Evolutionary conservation across 2,329 filamentous ascomycete genomes (phyloP).

Genomic region (Xylariaceae sp.): DNA sequence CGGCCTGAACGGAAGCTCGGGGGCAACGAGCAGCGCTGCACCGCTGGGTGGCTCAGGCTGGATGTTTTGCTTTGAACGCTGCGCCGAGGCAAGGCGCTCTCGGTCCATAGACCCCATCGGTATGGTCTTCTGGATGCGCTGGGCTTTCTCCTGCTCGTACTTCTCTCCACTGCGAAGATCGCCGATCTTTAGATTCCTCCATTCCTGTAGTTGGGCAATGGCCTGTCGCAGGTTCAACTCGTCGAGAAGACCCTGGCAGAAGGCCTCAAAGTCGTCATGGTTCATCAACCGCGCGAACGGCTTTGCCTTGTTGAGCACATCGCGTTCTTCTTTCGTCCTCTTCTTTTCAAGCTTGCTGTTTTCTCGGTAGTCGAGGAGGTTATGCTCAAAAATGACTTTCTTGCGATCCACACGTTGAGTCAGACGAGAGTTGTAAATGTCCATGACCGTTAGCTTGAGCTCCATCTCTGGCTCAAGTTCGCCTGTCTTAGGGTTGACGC

Average conservation of each 20-base stretch:
- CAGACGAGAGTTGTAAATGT: slow-evolving; percentile 92
- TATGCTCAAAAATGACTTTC: slow-evolving; percentile 95
- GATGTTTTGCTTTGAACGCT: slow-evolving; percentile 68
- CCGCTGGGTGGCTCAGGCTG: slow-evolving; percentile 73
- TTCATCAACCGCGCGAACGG: slow-evolving; percentile 98
- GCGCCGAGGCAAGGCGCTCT: slow-evolving; percentile 71
- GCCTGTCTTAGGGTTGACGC: slow-evolving; percentile 78
- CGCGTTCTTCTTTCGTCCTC: slow-evolving; percentile 91
- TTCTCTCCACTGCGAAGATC: slow-evolving; percentile 87
- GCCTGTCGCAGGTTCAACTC: slow-evolving; percentile 91
- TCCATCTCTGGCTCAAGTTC: slow-evolving; percentile 95
- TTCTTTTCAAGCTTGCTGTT: slow-evolving; percentile 91
- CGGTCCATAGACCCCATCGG: slow-evolving; percentile 84
- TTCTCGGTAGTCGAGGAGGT: slow-evolving; percentile 89
- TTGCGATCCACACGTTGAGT: slow-evolving; percentile 92
- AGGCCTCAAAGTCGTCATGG: slow-evolving; percentile 82
- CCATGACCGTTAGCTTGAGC: slow-evolving; percentile 96
- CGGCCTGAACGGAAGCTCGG: slow-evolving; percentile 71
- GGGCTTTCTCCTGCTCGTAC: slow-evolving; percentile 86
- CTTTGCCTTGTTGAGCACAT: slow-evolving; percentile 89
- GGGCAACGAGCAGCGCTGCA: slow-evolving; percentile 74
- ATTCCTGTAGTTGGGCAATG: slow-evolving; percentile 89
- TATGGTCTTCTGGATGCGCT: slow-evolving; percentile 68
- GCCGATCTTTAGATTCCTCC: slow-evolving; percentile 82
- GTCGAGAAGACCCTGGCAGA: slow-evolving; percentile 83